phyloP scores from a whole-genome alignment of 169 alveolate genomes.

The Plasmodium sp. region DNA sequence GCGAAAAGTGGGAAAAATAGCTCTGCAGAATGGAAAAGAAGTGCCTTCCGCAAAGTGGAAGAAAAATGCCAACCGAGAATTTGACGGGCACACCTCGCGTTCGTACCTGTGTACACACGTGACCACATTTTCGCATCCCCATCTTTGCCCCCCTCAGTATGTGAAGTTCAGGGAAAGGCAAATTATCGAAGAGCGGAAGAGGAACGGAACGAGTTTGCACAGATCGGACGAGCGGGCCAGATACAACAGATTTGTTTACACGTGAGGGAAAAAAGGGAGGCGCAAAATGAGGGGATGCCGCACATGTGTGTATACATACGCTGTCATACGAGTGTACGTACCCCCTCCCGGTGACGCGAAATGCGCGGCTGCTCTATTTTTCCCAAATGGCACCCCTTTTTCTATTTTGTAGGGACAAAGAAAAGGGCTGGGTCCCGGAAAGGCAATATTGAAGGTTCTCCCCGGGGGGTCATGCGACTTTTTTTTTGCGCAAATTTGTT shows the following conservation, averaged over 20 bases:
- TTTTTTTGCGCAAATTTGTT: neutral
- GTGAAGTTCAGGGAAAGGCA: slow-evolving; percentile 63
- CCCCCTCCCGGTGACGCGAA: neutral
- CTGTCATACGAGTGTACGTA: neutral
- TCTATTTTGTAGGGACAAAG: slow-evolving; percentile 25
- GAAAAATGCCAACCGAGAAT: neutral
- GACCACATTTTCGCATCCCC: neutral
- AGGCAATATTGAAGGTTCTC: slow-evolving; percentile 11
- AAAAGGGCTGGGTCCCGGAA: slow-evolving; percentile 62
- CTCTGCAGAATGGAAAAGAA: neutral
- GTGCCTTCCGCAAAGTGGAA: neutral
- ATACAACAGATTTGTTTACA: slow-evolving; percentile 54
- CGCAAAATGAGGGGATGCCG: neutral
- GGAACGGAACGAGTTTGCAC: slow-evolving; percentile 44
- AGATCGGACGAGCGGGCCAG: slow-evolving; percentile 74
- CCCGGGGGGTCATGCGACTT: neutral
- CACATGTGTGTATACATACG: neutral
- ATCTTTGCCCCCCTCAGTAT: slow-evolving; percentile 17
- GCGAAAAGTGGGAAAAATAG: neutral
- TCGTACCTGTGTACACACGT: neutral
- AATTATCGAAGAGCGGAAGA: slow-evolving; percentile 60
- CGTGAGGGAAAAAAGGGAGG: slow-evolving; percentile 5
- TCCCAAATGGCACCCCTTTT: neutral
- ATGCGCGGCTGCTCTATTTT: neutral
- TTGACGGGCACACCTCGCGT: neutral